phyloP scores from a whole-genome alignment of 164 flowering plant species.

The Stephania cephalantha region DNA sequence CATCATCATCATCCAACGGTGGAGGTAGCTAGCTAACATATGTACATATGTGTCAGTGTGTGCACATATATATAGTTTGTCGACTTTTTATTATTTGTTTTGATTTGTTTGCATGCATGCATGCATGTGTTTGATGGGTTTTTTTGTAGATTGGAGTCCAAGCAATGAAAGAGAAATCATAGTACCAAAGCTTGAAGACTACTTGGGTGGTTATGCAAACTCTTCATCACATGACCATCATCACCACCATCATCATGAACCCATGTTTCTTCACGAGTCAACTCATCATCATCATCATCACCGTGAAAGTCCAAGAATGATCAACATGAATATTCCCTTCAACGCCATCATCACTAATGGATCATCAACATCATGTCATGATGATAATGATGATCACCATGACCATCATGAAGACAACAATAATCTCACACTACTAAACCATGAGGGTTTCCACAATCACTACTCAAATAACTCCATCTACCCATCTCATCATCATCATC shows the following conservation, averaged over 20 bases:
- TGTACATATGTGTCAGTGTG: not conserved
- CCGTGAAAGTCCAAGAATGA: not conserved
- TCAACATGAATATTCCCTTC: not conserved
- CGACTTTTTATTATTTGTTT: not conserved
- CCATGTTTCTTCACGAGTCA: not conserved
- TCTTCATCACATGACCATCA: not conserved
- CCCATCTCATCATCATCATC: not conserved
- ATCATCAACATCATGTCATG: not conserved
- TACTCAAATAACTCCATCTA: not conserved
- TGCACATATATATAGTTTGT: not conserved
- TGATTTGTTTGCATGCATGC: too few species aligned
- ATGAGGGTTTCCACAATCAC: not conserved
- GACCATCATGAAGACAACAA: not conserved
- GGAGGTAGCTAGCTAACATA: not conserved
- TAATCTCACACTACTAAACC: not conserved
- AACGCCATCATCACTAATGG: not conserved
- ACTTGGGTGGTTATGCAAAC: not conserved
- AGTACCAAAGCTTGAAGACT: not conserved
- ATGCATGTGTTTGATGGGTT: not conserved
- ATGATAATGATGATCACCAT: not conserved
- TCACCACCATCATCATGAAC: not conserved
- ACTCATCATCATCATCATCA: not conserved
- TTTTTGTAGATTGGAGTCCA: not conserved
- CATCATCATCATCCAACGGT: not conserved
- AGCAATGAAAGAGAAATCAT: not conserved